Conservation (phyloP, 768 basidiomycete species). For the Auricularia sp. region DNA sequence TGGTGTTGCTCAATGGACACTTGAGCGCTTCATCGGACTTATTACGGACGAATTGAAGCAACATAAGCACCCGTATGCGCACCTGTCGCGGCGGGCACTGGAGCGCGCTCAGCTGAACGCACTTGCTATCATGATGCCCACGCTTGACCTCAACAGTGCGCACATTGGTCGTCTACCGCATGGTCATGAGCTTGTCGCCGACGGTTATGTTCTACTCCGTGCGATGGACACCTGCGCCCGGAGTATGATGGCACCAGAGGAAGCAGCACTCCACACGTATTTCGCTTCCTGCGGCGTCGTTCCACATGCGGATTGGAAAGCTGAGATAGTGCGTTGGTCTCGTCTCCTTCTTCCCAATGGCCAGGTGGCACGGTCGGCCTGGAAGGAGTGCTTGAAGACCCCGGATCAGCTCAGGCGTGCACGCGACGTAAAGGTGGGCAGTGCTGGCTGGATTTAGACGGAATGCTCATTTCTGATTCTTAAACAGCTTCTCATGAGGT, state of each 20-base stretch:
- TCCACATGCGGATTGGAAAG: not conserved
- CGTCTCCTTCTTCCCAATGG: slow-evolving; percentile 27
- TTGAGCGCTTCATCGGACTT: not conserved
- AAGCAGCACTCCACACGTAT: not conserved
- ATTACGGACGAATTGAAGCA: not conserved
- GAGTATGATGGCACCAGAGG: not conserved
- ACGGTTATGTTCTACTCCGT: not conserved
- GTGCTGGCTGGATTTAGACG: too few species aligned
- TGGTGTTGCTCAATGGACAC: not conserved
- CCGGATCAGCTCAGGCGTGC: slow-evolving; percentile 17
- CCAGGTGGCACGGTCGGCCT: slow-evolving; percentile 24
- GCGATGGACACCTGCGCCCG: not conserved
- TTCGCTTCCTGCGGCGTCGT: not conserved
- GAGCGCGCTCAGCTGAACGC: slow-evolving; percentile 3
- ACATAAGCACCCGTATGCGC: not conserved
- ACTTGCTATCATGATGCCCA: not conserved
- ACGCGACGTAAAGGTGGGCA: slow-evolving; percentile 24
- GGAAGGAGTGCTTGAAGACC: slow-evolving; percentile 17
- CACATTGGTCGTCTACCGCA: not conserved
- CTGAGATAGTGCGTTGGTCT: slow-evolving; percentile 19
- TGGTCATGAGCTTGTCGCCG: not conserved
- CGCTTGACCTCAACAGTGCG: not conserved
- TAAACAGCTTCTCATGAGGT: not conserved
- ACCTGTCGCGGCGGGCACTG: not conserved
- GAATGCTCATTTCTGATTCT: not conserved